Evolutionary conservation across 2,329 filamentous ascomycete genomes (phyloP), one percentile per base, ranked within the genome.

Genomic region (Chaetothyriales sp.): DNA sequence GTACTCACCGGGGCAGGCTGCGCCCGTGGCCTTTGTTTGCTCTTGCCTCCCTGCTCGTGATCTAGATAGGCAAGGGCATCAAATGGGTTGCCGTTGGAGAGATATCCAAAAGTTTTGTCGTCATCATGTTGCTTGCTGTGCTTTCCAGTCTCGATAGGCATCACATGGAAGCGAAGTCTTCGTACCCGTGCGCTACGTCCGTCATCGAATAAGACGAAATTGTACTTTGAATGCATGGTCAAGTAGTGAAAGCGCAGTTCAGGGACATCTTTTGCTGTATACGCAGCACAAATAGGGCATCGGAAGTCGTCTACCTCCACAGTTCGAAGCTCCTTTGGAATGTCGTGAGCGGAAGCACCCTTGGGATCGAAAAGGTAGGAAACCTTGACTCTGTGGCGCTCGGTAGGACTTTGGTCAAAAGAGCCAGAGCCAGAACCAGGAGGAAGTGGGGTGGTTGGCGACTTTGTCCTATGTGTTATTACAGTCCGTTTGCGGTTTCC

Each of bases 181-280:
- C 45, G 19, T 9, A 47, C 45, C 8, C 45, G 20, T 18, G 6
- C 20, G 15, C 3, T 32, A 25, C 28, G 28, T 18, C 18, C 26
- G 8, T 47, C 50, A 8, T 46, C 25, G 18, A 18, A 28, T 36
- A 43, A 20, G 10, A 39, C 46, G 42, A 59, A 60, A 19, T 20
- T 52, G 46, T 56, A 59, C 43, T 58, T 55, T 12, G 52, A 26
- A 46, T 61, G 59, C 28, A 47, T 49, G 9, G 50, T 57, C 20
- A 49, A 44, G 9, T 59, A 48, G 49, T 61, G 59, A 36, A 59
- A 58, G n/a, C 51, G 50, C 7, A 61, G 51, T 22, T 55, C 36
- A 15, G 56, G 43, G 20, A 61, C 43, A 7, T 48, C 53, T 12
- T 39, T 26, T 7, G 50, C 53, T 28, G 49, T 48, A 44, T 46